Percentiles rank a stretch among this genome's conserved stretches.
Conservation (phyloP, 805 yeast species). For the Metschnikowia chrysomelidarum region DNA sequence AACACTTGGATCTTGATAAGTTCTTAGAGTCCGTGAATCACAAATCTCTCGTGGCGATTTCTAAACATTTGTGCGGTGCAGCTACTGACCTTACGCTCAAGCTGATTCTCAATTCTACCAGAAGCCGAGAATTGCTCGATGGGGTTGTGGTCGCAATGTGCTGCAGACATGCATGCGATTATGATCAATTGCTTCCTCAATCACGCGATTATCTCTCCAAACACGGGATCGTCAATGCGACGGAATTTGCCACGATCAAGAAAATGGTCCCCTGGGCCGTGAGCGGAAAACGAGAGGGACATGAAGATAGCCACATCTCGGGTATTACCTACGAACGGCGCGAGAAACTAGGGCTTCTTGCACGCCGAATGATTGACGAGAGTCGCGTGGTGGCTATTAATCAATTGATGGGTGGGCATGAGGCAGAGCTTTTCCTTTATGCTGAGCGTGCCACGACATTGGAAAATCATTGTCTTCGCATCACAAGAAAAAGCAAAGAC, state of each 20-base stretch:
- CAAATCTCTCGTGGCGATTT: constrained; percentile 53
- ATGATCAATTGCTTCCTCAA: constrained; percentile 49
- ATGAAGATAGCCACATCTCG: constrained; percentile 44
- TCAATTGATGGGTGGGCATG: constrained; percentile 31
- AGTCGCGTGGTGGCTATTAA: constrained; percentile 56
- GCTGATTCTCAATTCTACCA: constrained; percentile 47
- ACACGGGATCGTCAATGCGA: constrained; percentile 30
- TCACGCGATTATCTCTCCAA: constrained; percentile 40
- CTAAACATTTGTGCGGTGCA: constrained; percentile 91
- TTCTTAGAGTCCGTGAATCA: constrained; percentile 32
- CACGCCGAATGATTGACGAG: constrained; percentile 73
- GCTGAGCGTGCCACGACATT: constrained; percentile 55
- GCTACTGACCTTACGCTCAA: constrained; percentile 85
- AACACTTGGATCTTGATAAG: constrained; percentile 59
- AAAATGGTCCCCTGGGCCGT: constrained; percentile 89
- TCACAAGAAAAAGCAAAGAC: constrained; percentile 3
- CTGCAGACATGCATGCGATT: constrained; percentile 81
- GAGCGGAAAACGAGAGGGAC: constrained; percentile 53
- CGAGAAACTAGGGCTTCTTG: constrained; percentile 59
- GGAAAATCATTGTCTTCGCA: constrained; percentile 63
- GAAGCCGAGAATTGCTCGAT: constrained; percentile 24
- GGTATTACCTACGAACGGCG: constrained; percentile 47
- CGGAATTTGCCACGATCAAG: constrained; percentile 48
- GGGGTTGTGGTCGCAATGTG: constrained; percentile 89
- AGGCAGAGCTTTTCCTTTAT: constrained; percentile 56